Base-by-base conservation (phyloP, 495 filamentous ascomycete genomes). In the Aspergillus bertholletiae region DNA sequence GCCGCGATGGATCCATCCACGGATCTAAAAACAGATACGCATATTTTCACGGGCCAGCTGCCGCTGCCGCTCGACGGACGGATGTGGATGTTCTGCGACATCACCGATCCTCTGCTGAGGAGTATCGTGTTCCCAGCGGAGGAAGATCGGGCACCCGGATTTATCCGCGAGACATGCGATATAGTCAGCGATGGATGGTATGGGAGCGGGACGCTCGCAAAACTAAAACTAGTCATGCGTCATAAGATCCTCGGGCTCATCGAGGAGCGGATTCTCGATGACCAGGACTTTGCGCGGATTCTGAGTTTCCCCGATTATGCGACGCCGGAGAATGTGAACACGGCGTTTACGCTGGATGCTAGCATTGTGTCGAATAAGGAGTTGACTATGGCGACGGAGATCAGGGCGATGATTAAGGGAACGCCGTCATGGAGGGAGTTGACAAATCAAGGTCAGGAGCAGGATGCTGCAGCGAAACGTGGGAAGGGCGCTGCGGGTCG, bases 21-120 rank as follows among this genome's bases (percentile, higher is more conserved):
- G 24, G 47, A 32, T 28, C 15, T 21, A 5, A 34, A 21, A 35
- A 68, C 69, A 28, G 68, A 74, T 47, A 82, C 75, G 34, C 94
- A 97, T 70, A 66, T 93, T 17, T 98, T 96, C 69, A 87, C 93
- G 44, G 93, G 94, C 34, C 67, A 81, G 39, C 72, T 65, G 3
- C 75, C 74, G 0, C 74, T 92, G 24, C 78, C 79, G 9, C 72
- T 76, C 5, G 90, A 94, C 62, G 92, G 92, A 2, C 88, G 91
- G 44, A 84, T 91, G 53, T 98, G 90, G 87, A 94, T 97, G 76
- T 78, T 92, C 27, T 95, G 92, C 72, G 94, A 98, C 67, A 87
- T 98, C 53, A 84, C 81, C 0, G 92, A 97, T 62, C 88, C 91
- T 0, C 61, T 92, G 8, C 65, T 92, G 18, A 59, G 54, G 65